These are phyloP conservation scores for Ustilago shanxiensis DNA, from an alignment of 1,284 basidiomycete genomes.

Conservation along the genomic window DNA sequence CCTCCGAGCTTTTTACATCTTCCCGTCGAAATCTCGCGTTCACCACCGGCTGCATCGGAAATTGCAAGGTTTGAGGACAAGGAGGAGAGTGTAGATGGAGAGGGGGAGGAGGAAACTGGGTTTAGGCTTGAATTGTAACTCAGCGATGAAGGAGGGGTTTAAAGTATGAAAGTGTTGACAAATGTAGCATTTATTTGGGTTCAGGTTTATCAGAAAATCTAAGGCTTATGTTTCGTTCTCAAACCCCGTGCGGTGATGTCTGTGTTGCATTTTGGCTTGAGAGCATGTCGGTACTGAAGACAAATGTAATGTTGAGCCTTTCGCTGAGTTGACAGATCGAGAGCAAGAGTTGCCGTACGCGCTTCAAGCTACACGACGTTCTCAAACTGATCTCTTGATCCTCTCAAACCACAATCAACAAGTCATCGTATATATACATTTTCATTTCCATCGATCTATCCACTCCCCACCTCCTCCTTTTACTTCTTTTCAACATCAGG, in stretches of 20 bases:
- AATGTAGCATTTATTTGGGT: too few relatives aligned
- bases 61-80: background rate
- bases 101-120: conserved; percentile 10
- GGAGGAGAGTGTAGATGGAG: background rate
- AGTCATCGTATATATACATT: background rate
- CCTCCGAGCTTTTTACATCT: conserved; percentile 25
- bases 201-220: too few relatives aligned
- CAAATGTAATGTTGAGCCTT: too few relatives aligned
- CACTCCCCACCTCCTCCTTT: background rate
- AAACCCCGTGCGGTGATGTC: too few relatives aligned
- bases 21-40: background rate
- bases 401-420: too few relatives aligned
- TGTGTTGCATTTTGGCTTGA: too few relatives aligned
- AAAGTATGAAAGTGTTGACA: background rate
- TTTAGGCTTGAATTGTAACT: conserved; percentile 25
- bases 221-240: too few relatives aligned
- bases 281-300: too few relatives aligned
- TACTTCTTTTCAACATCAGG: conserved; percentile 7
- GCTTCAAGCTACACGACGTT: too few relatives aligned
- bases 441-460: background rate
- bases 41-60: background rate
- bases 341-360: too few relatives aligned
- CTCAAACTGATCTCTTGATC: too few relatives aligned
- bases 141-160: conserved; percentile 4
- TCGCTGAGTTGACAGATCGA: too few relatives aligned